phyloP scores from a whole-genome alignment of 176 grass and related monocot genomes.

The Chloris gayana region DNA sequence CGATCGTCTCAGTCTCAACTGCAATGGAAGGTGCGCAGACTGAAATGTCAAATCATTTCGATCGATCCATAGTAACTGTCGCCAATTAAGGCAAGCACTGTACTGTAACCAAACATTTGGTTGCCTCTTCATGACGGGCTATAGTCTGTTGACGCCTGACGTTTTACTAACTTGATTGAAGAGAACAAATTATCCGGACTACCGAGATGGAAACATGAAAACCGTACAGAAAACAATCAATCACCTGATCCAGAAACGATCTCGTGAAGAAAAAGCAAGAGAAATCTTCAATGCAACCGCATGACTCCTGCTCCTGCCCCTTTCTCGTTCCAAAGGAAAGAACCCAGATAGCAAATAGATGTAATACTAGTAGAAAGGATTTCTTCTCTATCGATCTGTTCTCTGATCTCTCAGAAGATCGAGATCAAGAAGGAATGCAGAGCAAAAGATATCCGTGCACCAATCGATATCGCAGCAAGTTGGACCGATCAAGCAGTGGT shows the following conservation, averaged over 20 bases:
- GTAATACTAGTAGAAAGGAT: not conserved
- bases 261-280: not conserved
- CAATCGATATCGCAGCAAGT: not conserved
- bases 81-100: slow-evolving; percentile 19
- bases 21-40: not conserved
- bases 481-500: not conserved
- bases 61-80: not conserved
- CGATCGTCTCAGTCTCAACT: not conserved
- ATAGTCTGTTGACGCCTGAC: not conserved
- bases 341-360: not conserved
- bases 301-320: not conserved
- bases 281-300: not conserved
- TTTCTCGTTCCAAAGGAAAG: not conserved
- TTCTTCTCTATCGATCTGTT: not conserved
- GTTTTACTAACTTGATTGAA: slow-evolving; percentile 29
- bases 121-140: not conserved
- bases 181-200: not conserved
- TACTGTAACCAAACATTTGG: not conserved
- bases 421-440: not conserved
- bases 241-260: not conserved
- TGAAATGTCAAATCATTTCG: not conserved
- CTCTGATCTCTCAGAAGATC: not conserved
- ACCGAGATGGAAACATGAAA: not conserved
- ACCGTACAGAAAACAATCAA: not conserved
- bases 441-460: not conserved